Base-by-base conservation (phyloP, 192 early-diverging fungal genomes). In the Paraglomus brasilianum region DNA sequence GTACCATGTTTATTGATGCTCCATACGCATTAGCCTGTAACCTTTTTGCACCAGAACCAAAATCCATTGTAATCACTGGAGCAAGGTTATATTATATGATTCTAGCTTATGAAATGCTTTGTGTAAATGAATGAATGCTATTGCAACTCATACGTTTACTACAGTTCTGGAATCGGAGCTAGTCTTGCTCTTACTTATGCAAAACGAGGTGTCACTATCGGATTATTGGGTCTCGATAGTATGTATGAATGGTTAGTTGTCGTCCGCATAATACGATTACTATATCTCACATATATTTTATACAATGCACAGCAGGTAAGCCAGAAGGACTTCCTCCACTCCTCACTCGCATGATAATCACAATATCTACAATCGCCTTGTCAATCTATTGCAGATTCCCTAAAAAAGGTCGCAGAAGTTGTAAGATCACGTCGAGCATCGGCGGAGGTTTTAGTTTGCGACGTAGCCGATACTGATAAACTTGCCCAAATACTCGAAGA, bases 101-200 rank as follows among this genome's bases (percentile, higher is more conserved):
- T 5, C 30, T 5, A 4, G 8, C 2, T 22, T 44, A 41, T 45
- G 45, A 62, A 17, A 24, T 21, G 10, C 45, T 39, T 61, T 1
- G 0, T 61, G 30, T 30, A 30, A 30, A 30, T 30, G 30, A 30
- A 30, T 3, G 30, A 30, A 3, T 30, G 1, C 3, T 3, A 30
- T 30, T 30, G 30, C 30, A 30, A 30, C 30, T 30, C 3, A 30
- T 62, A 14, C 1, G 1, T 7, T 45, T 11, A 36, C 24, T 66
- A 21, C 51, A 72, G 71, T 14, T 66, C 60, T 19, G 60, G 71
- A 21, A 72, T 72, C 17, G 71, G 71, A 6, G 61, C 22, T 2
- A 30, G 19, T 17, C 13, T 72, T 24, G 71, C 71, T 3, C 9
- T 22, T 14, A 39, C 64, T 8, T 72, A 72, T 72, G 50, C 70